These are phyloP conservation scores for Copromyces sp. DNA, from an alignment of 495 filamentous ascomycete species.

Conservation along the genomic window DNA sequence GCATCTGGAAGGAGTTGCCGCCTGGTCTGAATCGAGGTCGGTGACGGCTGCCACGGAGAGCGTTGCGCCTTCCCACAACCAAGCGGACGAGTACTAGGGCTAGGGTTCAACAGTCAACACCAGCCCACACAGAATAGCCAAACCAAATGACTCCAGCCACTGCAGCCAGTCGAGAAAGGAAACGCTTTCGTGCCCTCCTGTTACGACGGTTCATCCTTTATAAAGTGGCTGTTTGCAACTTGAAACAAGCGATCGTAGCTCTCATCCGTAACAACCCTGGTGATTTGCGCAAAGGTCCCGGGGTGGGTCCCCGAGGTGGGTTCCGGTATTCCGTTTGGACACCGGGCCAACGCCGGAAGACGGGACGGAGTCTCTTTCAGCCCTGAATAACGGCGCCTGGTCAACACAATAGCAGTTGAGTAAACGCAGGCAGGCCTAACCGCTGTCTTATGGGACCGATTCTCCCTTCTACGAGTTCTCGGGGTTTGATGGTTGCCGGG, in stretches of 20 bases:
- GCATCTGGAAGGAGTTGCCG: too few relatives aligned
- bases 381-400: not conserved
- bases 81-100: not conserved
- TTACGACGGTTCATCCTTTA: too few relatives aligned
- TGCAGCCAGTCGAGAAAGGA: too few relatives aligned
- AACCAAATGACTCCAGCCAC: not conserved
- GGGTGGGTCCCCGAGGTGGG: not conserved
- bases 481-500: not conserved
- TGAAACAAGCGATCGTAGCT: not conserved
- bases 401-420: not conserved
- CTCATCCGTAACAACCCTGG: not conserved
- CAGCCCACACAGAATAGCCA: too few relatives aligned
- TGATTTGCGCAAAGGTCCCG: not conserved
- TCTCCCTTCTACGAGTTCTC: too few relatives aligned
- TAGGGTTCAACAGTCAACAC: not conserved
- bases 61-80: not conserved
- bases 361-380: not conserved
- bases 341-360: not conserved
- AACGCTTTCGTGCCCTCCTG: not conserved
- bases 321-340: not conserved
- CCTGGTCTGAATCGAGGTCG: too few relatives aligned
- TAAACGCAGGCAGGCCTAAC: not conserved
- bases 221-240: not conserved
- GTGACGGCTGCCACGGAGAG: not conserved
- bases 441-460: too few relatives aligned